Evolutionary conservation across 495 filamentous ascomycete species (phyloP), one percentile per base, ranked within the genome.

Genomic region (Xylaria cubensis): DNA sequence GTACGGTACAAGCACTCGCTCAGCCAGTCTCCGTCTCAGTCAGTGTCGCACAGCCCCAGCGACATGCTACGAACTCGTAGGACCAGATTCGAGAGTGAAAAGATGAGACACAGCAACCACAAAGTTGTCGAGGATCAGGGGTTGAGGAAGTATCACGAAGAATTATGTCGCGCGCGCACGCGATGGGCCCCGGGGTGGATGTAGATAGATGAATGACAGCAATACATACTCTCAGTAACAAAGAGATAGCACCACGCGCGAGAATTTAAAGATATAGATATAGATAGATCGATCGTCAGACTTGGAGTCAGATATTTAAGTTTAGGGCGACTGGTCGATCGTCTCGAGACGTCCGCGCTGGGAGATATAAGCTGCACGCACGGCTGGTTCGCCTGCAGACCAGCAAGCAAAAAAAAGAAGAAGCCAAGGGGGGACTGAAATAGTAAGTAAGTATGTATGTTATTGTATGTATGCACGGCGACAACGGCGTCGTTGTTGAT

Each of bases 1-100:
- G 56, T 41, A 48, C 26, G 67, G 67, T 55, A 69, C 53, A 15
- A 69, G 67, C 67, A 69, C 67, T 69, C 42, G 67, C 67, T 62
- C 67, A 48, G 55, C 67, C 67, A 69, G 55, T 69, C 19, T 46
- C 41, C 17, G 29, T 69, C 42, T 19, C n/a, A 34, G 36, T 29
- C 67, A 36, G 17, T 26, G 50, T 42, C 48, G 42, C 55, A 69
- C 67, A 29, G 19, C 65, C 46, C 51, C 36, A 36, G 42, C 55
- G 34, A 6, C 42, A 19, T 61, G 19, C 67, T 55, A 69, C 55
- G 55, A 62, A 59, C 67, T 50, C 39, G 55, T 39, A 69, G 67
- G 36, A 29, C 67, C 21, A 61, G 50, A 48, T 26, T 46, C n/a
- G 39, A 36, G 17, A 29, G 36, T 56, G 42, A 50, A 50, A 32